Evolutionary conservation across 257 asterid genomes (phyloP).

Genomic region (Pogostemon cablin): DNA sequence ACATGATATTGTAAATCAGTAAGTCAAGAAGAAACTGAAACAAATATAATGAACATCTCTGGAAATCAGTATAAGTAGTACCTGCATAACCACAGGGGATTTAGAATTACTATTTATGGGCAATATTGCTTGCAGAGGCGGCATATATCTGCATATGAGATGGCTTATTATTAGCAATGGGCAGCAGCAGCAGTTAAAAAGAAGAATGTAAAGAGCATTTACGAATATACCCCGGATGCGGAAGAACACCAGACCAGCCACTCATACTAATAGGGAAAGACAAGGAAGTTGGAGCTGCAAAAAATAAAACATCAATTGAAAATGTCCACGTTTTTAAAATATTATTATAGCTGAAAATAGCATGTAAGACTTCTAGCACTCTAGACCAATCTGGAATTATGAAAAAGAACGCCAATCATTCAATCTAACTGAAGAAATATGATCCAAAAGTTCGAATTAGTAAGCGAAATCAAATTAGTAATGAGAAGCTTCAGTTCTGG

Average conservation of each 20-base stretch:
- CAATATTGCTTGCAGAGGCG: conserved; percentile 36
- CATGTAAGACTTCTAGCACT: not conserved
- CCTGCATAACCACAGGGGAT: conserved; percentile 45
- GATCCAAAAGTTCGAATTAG: not conserved
- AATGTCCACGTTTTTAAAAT: too few relatives aligned
- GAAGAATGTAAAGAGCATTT: conserved; percentile 14
- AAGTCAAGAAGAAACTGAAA: conserved; percentile 11
- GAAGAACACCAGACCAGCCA: conserved; percentile 51
- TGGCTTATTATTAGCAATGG: conserved; percentile 26
- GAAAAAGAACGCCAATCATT: conserved; percentile 10
- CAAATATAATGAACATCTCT: not conserved
- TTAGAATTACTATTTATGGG: conserved; percentile 44
- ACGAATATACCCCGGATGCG: conserved; percentile 50
- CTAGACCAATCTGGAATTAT: not conserved
- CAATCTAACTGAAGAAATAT: not conserved
- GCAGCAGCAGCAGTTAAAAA: conserved; percentile 17
- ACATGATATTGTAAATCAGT: conserved; percentile 24
- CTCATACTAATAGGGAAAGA: conserved; percentile 42
- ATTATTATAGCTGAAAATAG: not conserved
- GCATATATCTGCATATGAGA: conserved; percentile 43
- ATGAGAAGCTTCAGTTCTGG: conserved; percentile 23
- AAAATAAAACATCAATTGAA: conserved; percentile 12
- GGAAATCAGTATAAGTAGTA: conserved; percentile 21
- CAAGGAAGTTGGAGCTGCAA: conserved; percentile 46
- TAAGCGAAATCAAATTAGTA: not conserved